These are phyloP conservation scores for Coprinopsis cinerea DNA, from an alignment of 768 basidiomycete species.

Conservation along the genomic window DNA sequence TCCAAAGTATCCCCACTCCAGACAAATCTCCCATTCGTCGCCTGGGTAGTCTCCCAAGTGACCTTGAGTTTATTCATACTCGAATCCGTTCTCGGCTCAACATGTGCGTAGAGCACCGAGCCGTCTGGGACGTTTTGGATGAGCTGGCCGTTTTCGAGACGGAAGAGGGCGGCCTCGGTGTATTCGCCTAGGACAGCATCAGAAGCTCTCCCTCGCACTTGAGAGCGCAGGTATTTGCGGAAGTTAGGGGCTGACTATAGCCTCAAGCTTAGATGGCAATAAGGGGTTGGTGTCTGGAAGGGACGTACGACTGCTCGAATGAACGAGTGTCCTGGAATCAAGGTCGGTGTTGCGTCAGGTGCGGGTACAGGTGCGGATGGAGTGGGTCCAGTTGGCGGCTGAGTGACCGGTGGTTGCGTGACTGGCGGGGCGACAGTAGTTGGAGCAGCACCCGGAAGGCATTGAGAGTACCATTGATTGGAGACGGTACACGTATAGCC, in stretches of 20 bases:
- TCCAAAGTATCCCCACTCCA: constrained; percentile 56
- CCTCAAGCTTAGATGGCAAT: neutral
- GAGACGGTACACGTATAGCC: constrained; percentile 41
- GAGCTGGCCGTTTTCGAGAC: constrained; percentile 49
- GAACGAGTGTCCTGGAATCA: constrained; percentile 46
- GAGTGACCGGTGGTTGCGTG: constrained; percentile 22
- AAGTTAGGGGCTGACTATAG: constrained; percentile 49
- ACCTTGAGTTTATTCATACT: constrained; percentile 43
- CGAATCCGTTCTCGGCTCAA: constrained; percentile 40
- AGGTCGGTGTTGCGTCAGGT: constrained; percentile 35
- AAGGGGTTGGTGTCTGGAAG: neutral
- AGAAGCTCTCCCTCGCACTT: constrained; percentile 34
- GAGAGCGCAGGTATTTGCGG: constrained; percentile 56
- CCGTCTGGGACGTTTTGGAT: constrained; percentile 41
- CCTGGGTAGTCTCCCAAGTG: constrained; percentile 42
- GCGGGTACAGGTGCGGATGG: constrained; percentile 27
- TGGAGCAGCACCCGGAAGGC: constrained; percentile 35
- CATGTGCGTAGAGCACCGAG: constrained; percentile 44
- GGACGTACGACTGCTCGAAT: constrained; percentile 29
- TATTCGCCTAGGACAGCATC: constrained; percentile 48
- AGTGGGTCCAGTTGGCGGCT: constrained; percentile 28
- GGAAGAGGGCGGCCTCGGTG: constrained; percentile 51
- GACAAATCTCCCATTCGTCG: constrained; percentile 43
- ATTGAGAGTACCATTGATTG: constrained; percentile 49
- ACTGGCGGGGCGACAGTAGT: constrained; percentile 19